These are phyloP conservation scores for Candida boidinii DNA, from an alignment of 805 yeast species.

Conservation along the genomic window DNA sequence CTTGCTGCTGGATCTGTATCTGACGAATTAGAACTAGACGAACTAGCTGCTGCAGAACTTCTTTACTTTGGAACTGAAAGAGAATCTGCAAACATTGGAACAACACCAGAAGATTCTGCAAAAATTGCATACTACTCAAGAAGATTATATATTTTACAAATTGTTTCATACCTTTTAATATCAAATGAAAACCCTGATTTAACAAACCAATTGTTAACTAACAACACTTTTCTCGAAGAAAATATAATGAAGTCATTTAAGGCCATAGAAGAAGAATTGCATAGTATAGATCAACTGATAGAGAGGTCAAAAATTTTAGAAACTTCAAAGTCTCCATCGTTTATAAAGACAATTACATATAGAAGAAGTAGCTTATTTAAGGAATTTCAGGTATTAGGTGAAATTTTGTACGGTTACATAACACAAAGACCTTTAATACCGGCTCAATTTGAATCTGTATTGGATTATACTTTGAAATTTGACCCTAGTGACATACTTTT, in stretches of 20 bases:
- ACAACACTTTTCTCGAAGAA: too few species aligned
- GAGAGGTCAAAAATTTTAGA: slow-evolving; percentile 49
- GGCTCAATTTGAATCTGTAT: slow-evolving; percentile 28
- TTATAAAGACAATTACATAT: slow-evolving; percentile 41
- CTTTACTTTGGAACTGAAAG: slow-evolving; percentile 38
- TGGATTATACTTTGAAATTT: slow-evolving; percentile 38
- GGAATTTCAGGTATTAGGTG: slow-evolving; percentile 68
- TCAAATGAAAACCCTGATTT: slow-evolving; percentile 15
- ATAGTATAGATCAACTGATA: slow-evolving; percentile 42
- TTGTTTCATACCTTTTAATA: slow-evolving; percentile 35
- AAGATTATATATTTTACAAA: slow-evolving; percentile 65
- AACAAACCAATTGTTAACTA: slow-evolving; percentile 36
- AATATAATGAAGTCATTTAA: slow-evolving; percentile 52
- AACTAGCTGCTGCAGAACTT: slow-evolving; percentile 63
- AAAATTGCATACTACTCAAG: slow-evolving; percentile 61
- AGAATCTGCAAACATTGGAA: slow-evolving; percentile 32
- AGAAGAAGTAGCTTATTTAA: slow-evolving; percentile 54
- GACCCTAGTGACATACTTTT: slow-evolving; percentile 56
- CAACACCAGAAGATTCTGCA: slow-evolving; percentile 49
- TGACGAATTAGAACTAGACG: slow-evolving; percentile 69
- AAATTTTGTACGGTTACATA: slow-evolving; percentile 47
- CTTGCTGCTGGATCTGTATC: slow-evolving; percentile 48
- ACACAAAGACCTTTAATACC: slow-evolving; percentile 25
- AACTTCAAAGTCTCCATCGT: slow-evolving; percentile 31
- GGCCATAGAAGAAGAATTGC: slow-evolving; percentile 47